Conservation (phyloP, 768 basidiomycete genomes). For the Tephrocybe sp. region DNA sequence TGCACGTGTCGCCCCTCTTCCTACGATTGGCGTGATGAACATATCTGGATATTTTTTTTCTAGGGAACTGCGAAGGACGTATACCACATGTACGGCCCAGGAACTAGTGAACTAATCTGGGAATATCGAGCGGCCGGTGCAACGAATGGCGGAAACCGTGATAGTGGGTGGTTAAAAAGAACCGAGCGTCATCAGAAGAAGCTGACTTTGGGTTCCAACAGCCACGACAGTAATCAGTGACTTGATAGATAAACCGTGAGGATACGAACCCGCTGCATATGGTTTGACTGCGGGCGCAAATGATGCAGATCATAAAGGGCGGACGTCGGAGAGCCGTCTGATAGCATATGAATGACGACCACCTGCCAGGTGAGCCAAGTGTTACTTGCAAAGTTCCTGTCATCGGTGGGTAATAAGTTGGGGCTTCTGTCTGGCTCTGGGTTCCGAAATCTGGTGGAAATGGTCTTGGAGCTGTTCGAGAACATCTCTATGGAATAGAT, state of each 20-base stretch:
- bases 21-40: not conserved
- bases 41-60: not conserved
- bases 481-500: no score
- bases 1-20: not conserved
- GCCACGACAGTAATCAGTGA: not conserved
- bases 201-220: not conserved
- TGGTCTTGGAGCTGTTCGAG: not conserved
- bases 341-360: no score
- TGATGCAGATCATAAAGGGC: not conserved
- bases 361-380: no score
- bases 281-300: not conserved
- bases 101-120: no score
- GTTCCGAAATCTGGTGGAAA: not conserved
- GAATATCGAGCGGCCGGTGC: not conserved
- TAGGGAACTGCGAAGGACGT: no score
- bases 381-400: no score
- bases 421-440: not conserved
- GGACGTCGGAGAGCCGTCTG: no score
- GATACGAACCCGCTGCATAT: not conserved
- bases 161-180: not conserved
- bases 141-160: not conserved
- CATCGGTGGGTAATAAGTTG: no score
- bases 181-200: not conserved
- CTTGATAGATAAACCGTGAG: not conserved
- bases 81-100: not conserved